These are phyloP conservation scores for Penicillium diatomitis DNA, from an alignment of 495 filamentous ascomycete species.

Conservation along the genomic window DNA sequence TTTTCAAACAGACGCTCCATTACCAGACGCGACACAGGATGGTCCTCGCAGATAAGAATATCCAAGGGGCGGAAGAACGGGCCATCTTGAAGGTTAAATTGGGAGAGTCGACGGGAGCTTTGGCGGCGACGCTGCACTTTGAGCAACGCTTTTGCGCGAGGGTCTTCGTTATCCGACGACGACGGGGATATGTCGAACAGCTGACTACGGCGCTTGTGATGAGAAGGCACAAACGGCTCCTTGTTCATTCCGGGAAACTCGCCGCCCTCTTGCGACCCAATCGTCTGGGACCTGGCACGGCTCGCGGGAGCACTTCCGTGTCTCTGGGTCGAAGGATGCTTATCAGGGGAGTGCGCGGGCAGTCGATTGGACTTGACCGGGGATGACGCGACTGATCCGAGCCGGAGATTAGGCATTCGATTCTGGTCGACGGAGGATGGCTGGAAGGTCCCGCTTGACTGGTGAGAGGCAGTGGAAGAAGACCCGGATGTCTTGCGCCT, in stretches of 20 bases:
- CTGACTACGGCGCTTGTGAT: constrained; percentile 87
- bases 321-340: constrained; percentile 31
- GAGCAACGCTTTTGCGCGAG: constrained; percentile 81
- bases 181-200: constrained; percentile 95
- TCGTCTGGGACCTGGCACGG: constrained; percentile 80
- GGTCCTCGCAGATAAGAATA: constrained; percentile 94
- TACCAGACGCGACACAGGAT: constrained; percentile 91
- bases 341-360: constrained; percentile 46
- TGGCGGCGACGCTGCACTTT: constrained; percentile 87
- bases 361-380: constrained; percentile 66
- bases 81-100: constrained; percentile 71
- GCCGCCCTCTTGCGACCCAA: constrained; percentile 86
- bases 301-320: constrained; percentile 40
- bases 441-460: constrained; percentile 62
- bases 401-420: constrained; percentile 40
- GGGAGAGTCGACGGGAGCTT: constrained; percentile 84
- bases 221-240: constrained; percentile 60
- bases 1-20: constrained; percentile 97
- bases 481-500: constrained; percentile 77
- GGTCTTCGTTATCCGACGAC: constrained; percentile 93
- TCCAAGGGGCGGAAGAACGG: constrained; percentile 86
- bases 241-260: constrained; percentile 47
- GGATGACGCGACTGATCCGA: constrained; percentile 59
- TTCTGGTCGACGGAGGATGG: constrained; percentile 57
- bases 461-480: constrained; percentile 73